phyloP scores from a whole-genome alignment of 805 yeast species.

The Saccharomycopsis fermentans region DNA sequence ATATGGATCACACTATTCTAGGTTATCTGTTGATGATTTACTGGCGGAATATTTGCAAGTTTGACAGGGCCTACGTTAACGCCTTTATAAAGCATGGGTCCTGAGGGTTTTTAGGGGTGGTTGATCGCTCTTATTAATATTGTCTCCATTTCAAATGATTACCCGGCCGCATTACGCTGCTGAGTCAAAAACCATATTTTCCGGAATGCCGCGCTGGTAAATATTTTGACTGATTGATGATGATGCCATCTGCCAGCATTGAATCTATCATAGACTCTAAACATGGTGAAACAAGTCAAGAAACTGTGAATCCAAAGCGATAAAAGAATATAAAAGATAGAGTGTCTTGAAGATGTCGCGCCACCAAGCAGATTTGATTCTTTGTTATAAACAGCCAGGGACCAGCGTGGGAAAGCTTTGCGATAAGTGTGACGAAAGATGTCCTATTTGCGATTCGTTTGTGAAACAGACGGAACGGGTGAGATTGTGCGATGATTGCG shows the following conservation, averaged over 20 bases:
- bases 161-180: no score
- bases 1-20: no score
- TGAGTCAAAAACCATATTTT: no score
- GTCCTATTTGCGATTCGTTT: constrained; percentile 83
- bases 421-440: constrained; percentile 79
- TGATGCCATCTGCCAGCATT: no score
- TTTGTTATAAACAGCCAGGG: constrained; percentile 84
- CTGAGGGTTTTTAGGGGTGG: no score
- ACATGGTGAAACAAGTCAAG: neutral
- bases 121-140: no score
- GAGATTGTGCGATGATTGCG: constrained; percentile 75
- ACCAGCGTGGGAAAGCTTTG: constrained; percentile 61
- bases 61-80: neutral
- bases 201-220: no score
- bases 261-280: no score
- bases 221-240: no score
- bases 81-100: neutral
- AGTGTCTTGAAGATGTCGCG: constrained; percentile 53
- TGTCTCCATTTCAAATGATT: neutral
- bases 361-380: constrained; percentile 75
- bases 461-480: constrained; percentile 63
- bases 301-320: neutral
- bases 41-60: neutral
- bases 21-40: neutral
- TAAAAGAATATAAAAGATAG: neutral